These are phyloP conservation scores for Solanum appendiculatum DNA, from an alignment of 257 asterid genomes.

Conservation along the genomic window DNA sequence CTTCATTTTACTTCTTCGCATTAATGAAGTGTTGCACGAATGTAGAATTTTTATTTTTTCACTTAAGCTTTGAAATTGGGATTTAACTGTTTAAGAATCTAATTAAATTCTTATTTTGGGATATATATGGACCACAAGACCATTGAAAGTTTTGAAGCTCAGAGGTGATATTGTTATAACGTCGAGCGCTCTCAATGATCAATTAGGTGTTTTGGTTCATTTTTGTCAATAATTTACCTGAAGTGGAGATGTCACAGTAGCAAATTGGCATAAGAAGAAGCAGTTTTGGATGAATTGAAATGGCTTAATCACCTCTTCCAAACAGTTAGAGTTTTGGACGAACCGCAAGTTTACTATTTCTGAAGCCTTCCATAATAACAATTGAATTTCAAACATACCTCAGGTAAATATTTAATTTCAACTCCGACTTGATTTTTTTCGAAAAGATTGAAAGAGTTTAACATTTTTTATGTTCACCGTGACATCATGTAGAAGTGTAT, in stretches of 20 bases:
- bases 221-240: background rate
- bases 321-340: background rate
- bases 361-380: background rate
- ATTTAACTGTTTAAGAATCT: too few relatives aligned
- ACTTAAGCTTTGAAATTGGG: too few relatives aligned
- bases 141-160: too few relatives aligned
- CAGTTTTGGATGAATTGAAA: background rate
- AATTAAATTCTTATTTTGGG: too few relatives aligned
- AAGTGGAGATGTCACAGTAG: background rate
- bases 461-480: background rate
- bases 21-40: too few relatives aligned
- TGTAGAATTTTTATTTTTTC: too few relatives aligned
- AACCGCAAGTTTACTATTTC: background rate
- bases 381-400: background rate
- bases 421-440: background rate
- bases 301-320: background rate
- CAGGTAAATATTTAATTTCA: background rate
- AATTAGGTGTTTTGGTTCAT: background rate
- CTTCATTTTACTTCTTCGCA: too few relatives aligned
- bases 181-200: background rate
- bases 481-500: background rate
- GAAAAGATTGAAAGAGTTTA: background rate
- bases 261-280: background rate
- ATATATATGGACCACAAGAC: too few relatives aligned
- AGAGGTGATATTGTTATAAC: too few relatives aligned